These are phyloP conservation scores for Trichoderma hamatum DNA, from an alignment of 2,329 filamentous ascomycete species.

Conservation along the genomic window DNA sequence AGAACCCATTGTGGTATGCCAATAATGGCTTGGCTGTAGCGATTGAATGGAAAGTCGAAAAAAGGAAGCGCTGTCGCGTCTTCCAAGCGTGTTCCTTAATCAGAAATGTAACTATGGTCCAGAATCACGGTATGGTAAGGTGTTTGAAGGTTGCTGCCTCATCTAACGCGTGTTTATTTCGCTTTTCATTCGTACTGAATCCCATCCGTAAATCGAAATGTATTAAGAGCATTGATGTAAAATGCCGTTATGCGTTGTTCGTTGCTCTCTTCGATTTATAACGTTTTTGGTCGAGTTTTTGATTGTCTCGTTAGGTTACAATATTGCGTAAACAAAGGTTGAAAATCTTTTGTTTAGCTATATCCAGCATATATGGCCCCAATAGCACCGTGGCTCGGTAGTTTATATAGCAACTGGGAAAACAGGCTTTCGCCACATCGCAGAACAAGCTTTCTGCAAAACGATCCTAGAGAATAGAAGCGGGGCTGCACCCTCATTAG, in stretches of 20 bases:
- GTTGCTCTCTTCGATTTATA: background rate
- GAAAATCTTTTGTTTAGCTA: background rate
- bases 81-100: background rate
- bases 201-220: background rate
- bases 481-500: too few relatives aligned
- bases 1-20: background rate
- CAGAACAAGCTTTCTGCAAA: too few relatives aligned
- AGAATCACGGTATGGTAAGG: background rate
- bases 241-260: background rate
- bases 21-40: background rate
- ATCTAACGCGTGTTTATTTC: background rate
- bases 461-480: too few relatives aligned
- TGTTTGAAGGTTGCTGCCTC: background rate
- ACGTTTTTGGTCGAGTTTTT: background rate
- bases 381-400: too few relatives aligned
- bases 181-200: background rate
- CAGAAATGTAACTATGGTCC: background rate
- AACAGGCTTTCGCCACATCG: too few relatives aligned
- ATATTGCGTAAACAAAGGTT: background rate
- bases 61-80: background rate
- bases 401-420: too few relatives aligned
- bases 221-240: background rate
- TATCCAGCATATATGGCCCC: too few relatives aligned
- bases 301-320: background rate
- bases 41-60: background rate